These are phyloP conservation scores for Holtermannia corniformis DNA, from an alignment of 768 basidiomycete species.

Conservation along the genomic window DNA sequence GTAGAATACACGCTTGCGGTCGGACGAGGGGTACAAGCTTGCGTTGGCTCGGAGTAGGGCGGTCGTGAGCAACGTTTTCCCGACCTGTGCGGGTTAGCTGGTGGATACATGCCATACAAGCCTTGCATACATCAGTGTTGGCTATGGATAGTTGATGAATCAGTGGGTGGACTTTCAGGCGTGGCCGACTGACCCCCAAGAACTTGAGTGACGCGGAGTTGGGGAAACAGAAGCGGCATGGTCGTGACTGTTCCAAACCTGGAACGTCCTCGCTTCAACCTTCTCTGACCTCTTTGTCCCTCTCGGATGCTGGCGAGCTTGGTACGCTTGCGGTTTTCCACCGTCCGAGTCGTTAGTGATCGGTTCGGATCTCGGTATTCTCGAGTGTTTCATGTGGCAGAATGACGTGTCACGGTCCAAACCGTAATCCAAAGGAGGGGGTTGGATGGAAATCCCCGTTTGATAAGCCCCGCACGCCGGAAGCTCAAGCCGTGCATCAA, in stretches of 20 bases:
- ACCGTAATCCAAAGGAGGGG: not conserved
- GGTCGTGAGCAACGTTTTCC: slow-evolving; percentile 82
- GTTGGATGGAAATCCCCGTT: not conserved
- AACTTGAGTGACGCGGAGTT: slow-evolving; percentile 77
- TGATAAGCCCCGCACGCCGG: too few species aligned
- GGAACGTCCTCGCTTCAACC: too few species aligned
- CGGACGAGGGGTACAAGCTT: slow-evolving; percentile 40
- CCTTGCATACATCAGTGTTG: slow-evolving; percentile 60
- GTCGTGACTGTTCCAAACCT: too few species aligned
- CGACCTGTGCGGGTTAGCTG: slow-evolving; percentile 47
- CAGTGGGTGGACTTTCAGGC: too few species aligned
- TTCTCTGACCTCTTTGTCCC: not conserved
- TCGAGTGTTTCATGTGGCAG: not conserved
- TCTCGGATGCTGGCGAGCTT: not conserved
- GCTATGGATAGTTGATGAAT: slow-evolving; percentile 43
- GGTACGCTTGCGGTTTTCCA: too few species aligned
- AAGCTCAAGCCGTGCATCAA: too few species aligned
- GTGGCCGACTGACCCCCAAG: slow-evolving; percentile 52
- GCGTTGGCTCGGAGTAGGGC: slow-evolving; percentile 60
- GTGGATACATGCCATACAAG: not conserved
- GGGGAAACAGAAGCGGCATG: slow-evolving; percentile 76
- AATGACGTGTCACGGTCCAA: not conserved
- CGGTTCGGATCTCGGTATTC: not conserved
- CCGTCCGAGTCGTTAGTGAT: too few species aligned
- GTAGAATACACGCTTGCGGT: slow-evolving; percentile 39